Percentiles rank a stretch among this genome's conserved stretches.
These are phyloP conservation scores for Saccharomycopsis sp. DNA, from an alignment of 805 yeast species.

Conservation along the genomic window DNA sequence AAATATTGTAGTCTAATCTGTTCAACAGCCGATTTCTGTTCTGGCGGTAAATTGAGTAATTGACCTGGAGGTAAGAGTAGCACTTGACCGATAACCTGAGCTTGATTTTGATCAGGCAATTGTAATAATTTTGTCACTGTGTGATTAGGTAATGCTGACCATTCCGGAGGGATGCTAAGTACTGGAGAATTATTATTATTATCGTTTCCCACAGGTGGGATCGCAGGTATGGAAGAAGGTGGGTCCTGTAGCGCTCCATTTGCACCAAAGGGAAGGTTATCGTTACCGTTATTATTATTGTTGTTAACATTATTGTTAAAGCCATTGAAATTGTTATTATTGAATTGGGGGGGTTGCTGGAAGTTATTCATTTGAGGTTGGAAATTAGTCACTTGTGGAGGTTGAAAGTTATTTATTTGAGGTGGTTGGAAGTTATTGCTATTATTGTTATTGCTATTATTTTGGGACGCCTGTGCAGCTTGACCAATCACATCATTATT, in stretches of 20 bases:
- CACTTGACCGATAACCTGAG: constrained; percentile 17
- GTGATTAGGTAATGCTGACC: constrained; percentile 11
- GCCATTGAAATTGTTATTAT: not conserved
- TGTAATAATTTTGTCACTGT: constrained; percentile 8
- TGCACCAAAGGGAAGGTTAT: not conserved
- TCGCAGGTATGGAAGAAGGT: not conserved
- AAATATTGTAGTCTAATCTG: constrained; percentile 16
- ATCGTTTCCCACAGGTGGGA: not conserved
- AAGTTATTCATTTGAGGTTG: not conserved
- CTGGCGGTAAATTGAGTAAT: constrained; percentile 10
- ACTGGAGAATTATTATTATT: too few species aligned
- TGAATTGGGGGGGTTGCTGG: too few species aligned
- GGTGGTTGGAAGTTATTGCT: not conserved
- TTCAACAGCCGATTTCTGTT: constrained; percentile 14
- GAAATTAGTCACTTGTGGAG: not conserved
- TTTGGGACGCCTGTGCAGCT: constrained; percentile 30
- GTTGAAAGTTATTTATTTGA: too few species aligned
- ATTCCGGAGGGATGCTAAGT: constrained; percentile 12
- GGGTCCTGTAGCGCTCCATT: constrained; percentile 1
- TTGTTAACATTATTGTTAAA: not conserved
- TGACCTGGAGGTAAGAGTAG: constrained; percentile 9
- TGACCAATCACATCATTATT: constrained; percentile 61
- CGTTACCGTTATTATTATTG: not conserved
- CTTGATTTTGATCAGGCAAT: constrained; percentile 15
- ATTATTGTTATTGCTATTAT: not conserved